Evolutionary conservation across 2,329 filamentous ascomycete genomes (phyloP), one percentile per base, ranked within the genome.

Genomic region (Clathrospora elynae): DNA sequence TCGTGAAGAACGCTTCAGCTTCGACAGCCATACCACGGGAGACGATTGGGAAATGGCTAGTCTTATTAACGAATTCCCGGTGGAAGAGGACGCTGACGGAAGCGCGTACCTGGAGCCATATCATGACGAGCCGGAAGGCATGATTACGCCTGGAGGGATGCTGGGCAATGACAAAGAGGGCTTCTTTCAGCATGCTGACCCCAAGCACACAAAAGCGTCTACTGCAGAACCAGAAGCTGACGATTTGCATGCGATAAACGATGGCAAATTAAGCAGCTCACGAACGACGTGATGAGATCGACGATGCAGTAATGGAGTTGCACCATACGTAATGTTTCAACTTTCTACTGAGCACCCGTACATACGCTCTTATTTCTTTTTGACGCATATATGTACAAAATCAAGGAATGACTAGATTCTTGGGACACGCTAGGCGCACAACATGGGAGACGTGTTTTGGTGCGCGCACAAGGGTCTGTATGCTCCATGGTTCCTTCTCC

Each of bases 51-150:
- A 57, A 10, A 14, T 42, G 19, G 51, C 51, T 12, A 55, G 49
- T 12, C 30, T 47, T 6, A 34, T 55, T 24, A 52, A 55, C 18
- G 51, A 55, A 20, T 49, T 39, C 14, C 34, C 48, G 14, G 30
- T 37, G 5, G 35, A 46, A 19, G 33, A 49, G 9, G 40, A 47
- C 4, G 20, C 26, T 3, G 24, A 23, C 13, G 42, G 38, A 11
- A 12, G 42, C 8, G 40, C 19, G 1, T 51, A 52, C 30, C 24
- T 51, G 6, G 28, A 26, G 3, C n/a, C 39, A 4, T 55, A 52
- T 13, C 49, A 56, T 4, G 56, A 62, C 25, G 59, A 60, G 36
- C 45, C 53, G 8, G 59, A 60, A 25, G 55, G 49, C 17, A 52
- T 47, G 48, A 38, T 53, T 24, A 62, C 56, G 6, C 58, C 56